Conservation (phyloP, 2,329 filamentous ascomycete genomes). For the Ophiosphaerella korrae region DNA sequence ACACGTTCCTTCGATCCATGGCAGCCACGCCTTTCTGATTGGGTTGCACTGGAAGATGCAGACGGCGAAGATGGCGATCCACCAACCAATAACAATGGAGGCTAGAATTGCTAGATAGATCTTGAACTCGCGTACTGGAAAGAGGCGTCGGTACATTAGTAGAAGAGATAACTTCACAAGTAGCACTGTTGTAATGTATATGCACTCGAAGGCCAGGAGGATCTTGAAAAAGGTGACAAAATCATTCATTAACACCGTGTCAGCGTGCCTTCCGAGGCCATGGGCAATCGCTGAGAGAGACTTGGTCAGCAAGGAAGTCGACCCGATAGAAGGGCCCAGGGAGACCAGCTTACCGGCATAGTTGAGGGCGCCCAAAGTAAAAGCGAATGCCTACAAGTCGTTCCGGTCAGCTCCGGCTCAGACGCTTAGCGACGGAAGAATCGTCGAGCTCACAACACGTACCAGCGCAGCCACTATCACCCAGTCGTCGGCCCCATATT, state of each 20-base stretch:
- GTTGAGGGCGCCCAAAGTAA: conserved; percentile 1
- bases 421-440: conserved; percentile 12
- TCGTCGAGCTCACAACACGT: background rate
- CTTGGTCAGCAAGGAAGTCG: background rate
- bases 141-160: conserved; percentile 61
- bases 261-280: conserved; percentile 22
- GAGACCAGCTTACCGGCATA: conserved; percentile 2
- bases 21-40: conserved; percentile 56
- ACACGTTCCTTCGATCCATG: conserved; percentile 52
- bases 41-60: conserved; percentile 61
- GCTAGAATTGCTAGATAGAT: conserved; percentile 51
- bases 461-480: conserved; percentile 7
- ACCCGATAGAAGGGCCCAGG: conserved; percentile 1
- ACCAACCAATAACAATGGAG: conserved; percentile 54
- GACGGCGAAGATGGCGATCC: conserved; percentile 55
- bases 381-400: background rate
- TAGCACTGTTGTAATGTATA: conserved; percentile 56
- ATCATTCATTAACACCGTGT: conserved; percentile 2
- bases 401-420: background rate
- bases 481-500: conserved; percentile 10
- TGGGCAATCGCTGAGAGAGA: conserved; percentile 1
- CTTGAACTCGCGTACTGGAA: conserved; percentile 53
- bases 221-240: conserved; percentile 34
- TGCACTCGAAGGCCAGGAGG: conserved; percentile 55
- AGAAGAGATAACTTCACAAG: conserved; percentile 59